Conservation (phyloP, 177 flowering plant genomes). For the Vitis hybrid region DNA sequence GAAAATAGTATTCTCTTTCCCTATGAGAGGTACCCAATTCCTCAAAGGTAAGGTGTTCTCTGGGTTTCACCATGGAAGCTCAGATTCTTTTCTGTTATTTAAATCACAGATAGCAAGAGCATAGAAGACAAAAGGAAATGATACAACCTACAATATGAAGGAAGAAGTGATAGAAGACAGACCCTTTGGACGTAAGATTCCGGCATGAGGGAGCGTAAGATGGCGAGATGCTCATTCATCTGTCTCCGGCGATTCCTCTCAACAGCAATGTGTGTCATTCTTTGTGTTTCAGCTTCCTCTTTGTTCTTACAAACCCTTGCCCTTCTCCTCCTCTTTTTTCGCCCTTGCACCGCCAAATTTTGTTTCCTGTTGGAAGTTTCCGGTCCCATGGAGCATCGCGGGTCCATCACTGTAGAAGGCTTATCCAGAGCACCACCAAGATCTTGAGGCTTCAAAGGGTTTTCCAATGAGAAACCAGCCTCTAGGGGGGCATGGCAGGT, state of each 20-base stretch:
- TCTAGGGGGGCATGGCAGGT: slow-evolving; percentile 13
- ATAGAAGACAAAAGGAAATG: slow-evolving; percentile 1
- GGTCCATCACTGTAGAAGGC: background rate
- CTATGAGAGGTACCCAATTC: too few relatives aligned
- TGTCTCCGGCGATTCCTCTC: slow-evolving; percentile 87
- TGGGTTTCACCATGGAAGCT: too few relatives aligned
- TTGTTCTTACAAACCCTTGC: slow-evolving; percentile 69
- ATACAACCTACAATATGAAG: background rate
- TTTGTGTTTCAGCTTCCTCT: slow-evolving; percentile 83
- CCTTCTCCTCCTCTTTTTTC: slow-evolving; percentile 61
- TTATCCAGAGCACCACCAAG: background rate
- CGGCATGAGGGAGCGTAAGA: slow-evolving; percentile 82
- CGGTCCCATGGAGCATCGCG: background rate
- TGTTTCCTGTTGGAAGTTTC: slow-evolving; percentile 2
- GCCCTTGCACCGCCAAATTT: slow-evolving; percentile 27
- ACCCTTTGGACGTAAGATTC: slow-evolving; percentile 77
- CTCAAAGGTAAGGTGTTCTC: too few relatives aligned
- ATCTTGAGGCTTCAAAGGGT: background rate
- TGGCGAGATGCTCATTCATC: slow-evolving; percentile 84
- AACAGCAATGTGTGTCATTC: slow-evolving; percentile 92
- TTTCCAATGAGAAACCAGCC: slow-evolving; percentile 4
- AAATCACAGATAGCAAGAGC: too few relatives aligned
- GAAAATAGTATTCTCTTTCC: too few relatives aligned
- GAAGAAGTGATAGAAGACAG: background rate
- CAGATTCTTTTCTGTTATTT: too few relatives aligned